A percentile compares a stretch with the other conserved stretches of the same genome.
These are phyloP conservation scores for Candida multigemmis DNA, from an alignment of 805 yeast genomes.

Conservation along the genomic window DNA sequence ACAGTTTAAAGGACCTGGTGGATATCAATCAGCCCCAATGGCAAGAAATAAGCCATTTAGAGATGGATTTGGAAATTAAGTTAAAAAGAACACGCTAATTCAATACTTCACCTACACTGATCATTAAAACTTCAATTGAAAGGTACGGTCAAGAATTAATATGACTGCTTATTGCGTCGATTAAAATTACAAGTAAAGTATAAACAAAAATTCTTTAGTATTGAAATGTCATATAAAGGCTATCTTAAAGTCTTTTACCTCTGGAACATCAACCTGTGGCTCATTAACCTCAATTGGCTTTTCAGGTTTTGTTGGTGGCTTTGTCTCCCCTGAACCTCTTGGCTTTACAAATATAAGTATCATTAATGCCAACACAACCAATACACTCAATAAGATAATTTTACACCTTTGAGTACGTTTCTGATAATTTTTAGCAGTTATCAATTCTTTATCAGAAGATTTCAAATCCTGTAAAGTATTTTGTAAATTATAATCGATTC, in stretches of 20 bases:
- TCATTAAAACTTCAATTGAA: too few species aligned
- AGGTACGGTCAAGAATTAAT: too few species aligned
- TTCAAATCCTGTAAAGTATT: slow-evolving; percentile 70
- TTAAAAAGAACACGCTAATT: slow-evolving; percentile 1
- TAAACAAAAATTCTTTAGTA: too few species aligned
- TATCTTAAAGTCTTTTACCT: too few species aligned
- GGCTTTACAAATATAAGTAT: slow-evolving; percentile 68
- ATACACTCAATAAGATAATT: slow-evolving; percentile 61
- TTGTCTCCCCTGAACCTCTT: too few species aligned
- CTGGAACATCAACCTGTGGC: slow-evolving; percentile 3
- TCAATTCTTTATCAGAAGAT: slow-evolving; percentile 69
- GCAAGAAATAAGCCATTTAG: slow-evolving; percentile 5
- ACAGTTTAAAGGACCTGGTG: too few species aligned
- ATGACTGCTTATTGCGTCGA: too few species aligned
- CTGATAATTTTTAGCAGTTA: slow-evolving; percentile 72
- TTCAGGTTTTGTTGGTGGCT: slow-evolving; percentile 17
- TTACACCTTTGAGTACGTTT: slow-evolving; percentile 88
- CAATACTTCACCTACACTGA: too few species aligned
- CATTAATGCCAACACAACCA: slow-evolving; percentile 64
- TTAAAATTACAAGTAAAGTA: too few species aligned
- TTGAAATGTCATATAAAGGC: too few species aligned
- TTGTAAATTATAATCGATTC: slow-evolving; percentile 87
- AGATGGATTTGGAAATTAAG: slow-evolving; percentile 1
- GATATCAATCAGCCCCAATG: background rate
- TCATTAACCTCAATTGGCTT: slow-evolving; percentile 4